Percentiles rank a stretch among this genome's conserved stretches.
Evolutionary conservation across 2,329 filamentous ascomycete species (phyloP).

Genomic region (Fusarium musae): DNA sequence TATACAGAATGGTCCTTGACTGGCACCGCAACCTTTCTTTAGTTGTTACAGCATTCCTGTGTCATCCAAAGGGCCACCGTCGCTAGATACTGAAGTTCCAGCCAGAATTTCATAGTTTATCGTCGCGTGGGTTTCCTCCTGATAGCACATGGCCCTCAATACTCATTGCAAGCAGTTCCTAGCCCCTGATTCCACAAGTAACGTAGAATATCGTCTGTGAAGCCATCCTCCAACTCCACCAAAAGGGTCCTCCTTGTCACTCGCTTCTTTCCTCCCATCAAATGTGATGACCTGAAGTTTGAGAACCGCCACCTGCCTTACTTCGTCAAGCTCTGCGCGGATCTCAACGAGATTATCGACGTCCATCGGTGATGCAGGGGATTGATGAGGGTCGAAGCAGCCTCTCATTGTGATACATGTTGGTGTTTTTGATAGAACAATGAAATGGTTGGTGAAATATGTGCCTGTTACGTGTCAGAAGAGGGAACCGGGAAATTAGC

Average conservation of each 20-base stretch:
- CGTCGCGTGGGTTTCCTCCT: too few relatives aligned
- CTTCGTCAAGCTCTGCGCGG: neutral
- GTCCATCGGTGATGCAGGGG: neutral
- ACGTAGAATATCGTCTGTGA: slow-evolving; percentile 25
- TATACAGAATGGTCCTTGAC: too few relatives aligned
- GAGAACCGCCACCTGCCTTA: neutral
- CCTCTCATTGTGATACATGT: slow-evolving; percentile 24
- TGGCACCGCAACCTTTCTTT: too few relatives aligned
- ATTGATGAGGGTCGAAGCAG: slow-evolving; percentile 27
- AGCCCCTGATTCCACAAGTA: slow-evolving; percentile 37
- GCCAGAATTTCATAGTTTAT: too few relatives aligned
- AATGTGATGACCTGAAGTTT: slow-evolving; percentile 26
- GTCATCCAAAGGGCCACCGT: too few relatives aligned
- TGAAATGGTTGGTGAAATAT: slow-evolving; percentile 34
- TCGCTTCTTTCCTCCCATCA: slow-evolving; percentile 24
- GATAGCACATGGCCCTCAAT: too few relatives aligned
- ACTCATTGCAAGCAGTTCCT: slow-evolving; percentile 33
- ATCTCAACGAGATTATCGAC: slow-evolving; percentile 36
- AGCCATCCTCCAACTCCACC: slow-evolving; percentile 33
- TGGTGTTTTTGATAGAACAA: slow-evolving; percentile 24
- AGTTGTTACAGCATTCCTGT: too few relatives aligned
- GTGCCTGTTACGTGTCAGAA: slow-evolving; percentile 7
- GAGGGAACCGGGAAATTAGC: fast-evolving
- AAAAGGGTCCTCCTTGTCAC: slow-evolving; percentile 24
- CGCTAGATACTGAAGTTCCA: too few relatives aligned